Base-by-base conservation (phyloP, 495 filamentous ascomycete species). In the Podospora pseudopauciseta region DNA sequence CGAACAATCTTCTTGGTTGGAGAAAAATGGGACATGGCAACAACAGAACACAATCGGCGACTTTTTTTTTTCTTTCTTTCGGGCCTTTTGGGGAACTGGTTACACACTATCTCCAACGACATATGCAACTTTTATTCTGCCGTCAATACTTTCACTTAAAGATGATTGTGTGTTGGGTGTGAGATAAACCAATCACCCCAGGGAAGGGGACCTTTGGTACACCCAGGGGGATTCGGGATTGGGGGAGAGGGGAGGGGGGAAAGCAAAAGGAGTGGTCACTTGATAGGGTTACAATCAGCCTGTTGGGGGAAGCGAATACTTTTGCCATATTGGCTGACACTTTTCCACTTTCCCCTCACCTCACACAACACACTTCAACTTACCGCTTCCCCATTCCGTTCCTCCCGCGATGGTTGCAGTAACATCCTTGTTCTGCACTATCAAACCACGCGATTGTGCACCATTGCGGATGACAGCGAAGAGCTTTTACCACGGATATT, bases 281-380 rank as follows among this genome's bases (percentile, higher is more conserved):
- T 58, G 55, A 58, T 19, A 58, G 55, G 55, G 55, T 58, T 58
- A 58, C 55, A 58, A 58, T 58, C 55, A 58, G 55, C 55, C 55
- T 58, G 55, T 58, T 58, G n/a, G 55, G 55, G 55, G 55, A 58
- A 20, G 23, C n/a, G n/a, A 58, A 58, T 26, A 58, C 55, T 58
- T 58, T 26, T 58, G 55, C 55, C 55, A 58, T 58, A 58, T 58
- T 58, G 55, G 55, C 55, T 58, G 55, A 58, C 55, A 4, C n/a
- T 26, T 18, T 26, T 18, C 55, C 20, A 5, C 15, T 16, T 58
- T 49, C 39, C 39, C 39, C 39, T 49, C 39, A 49, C 39, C 23
- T 23, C 23, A 23, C 23, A 23, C 23, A 23, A 16, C 39, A 49
- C 13, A 13, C 39, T 49, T 49, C 39, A 49, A 49, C 39, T 49